Evolutionary conservation across 345 rosid genomes (phyloP), one percentile per base, ranked within the genome.

Genomic region (Bretschneidera sinensis): DNA sequence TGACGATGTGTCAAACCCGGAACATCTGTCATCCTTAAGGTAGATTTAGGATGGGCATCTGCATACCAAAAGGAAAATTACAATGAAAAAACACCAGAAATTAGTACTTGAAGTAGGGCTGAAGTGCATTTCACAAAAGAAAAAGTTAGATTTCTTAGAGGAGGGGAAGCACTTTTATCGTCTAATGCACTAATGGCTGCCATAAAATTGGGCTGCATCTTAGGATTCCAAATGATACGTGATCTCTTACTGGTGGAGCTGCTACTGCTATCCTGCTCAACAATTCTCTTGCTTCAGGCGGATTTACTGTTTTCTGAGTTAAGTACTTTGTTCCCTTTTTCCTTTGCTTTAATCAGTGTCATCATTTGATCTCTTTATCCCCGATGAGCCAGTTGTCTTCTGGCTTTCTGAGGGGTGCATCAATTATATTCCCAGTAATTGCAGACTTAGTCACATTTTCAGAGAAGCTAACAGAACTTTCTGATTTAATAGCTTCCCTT

Each of bases 131-230:
- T n/a, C n/a, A n/a, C n/a, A n/a, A n/a, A n/a, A n/a, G 1, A n/a
- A n/a, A n/a, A n/a, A n/a, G n/a, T n/a, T n/a, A n/a, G n/a, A n/a
- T n/a, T n/a, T n/a, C n/a, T n/a, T n/a, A n/a, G n/a, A n/a, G n/a
- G n/a, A n/a, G 9, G 43, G 43, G 21, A 19, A 1, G 51, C 72
- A 76, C 85, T 48, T 43, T 50, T 31, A 2, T 76, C 72, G 4
- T 80, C 84, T n/a, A 86, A 62, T 6, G 51, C 63, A 59, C 58
- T 65, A 2, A 77, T 0, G 35, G 83, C 83, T 6, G 71, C 67
- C 15, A 64, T 59, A 62, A 83, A 83, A 59, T 78, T 83, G 19
- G 21, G 65, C 55, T 81, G 89, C 13, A 79, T 70, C 0, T 76
- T 76, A 0, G 60, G 13, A 24, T 52, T 71, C 89, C 85, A 82